phyloP scores from a whole-genome alignment of 1,284 basidiomycete genomes.

The Malassezia globosa region DNA sequence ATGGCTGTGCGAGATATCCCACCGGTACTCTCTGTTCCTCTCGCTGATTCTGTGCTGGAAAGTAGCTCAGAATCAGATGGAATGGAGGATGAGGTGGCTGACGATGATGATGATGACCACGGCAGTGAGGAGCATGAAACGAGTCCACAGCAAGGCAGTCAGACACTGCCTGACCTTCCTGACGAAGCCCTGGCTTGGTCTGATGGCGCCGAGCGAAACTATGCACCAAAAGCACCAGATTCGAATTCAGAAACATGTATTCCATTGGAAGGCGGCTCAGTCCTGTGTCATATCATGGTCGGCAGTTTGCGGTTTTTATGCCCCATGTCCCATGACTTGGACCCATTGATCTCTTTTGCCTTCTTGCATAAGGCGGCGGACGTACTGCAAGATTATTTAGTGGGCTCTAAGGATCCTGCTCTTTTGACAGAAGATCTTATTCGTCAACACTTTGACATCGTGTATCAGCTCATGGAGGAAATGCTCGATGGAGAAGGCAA shows the following conservation, averaged over 20 bases:
- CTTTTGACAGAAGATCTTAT: conserved; percentile 35
- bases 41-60: conserved; percentile 3
- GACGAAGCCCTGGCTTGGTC: conserved; percentile 27
- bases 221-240: not conserved
- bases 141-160: conserved; percentile 15
- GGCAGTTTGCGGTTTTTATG: conserved; percentile 65
- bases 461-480: conserved; percentile 43
- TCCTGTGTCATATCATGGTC: conserved; percentile 67
- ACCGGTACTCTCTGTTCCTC: conserved; percentile 10
- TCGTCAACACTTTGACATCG: conserved; percentile 38
- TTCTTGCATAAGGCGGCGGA: conserved; percentile 75
- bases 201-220: not conserved
- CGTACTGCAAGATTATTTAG: conserved; percentile 37
- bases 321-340: conserved; percentile 71
- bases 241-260: not conserved
- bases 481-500: conserved; percentile 42
- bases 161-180: not conserved
- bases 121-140: conserved; percentile 12
- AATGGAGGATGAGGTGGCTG: conserved; percentile 15
- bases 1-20: conserved; percentile 9
- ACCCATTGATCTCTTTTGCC: conserved; percentile 76
- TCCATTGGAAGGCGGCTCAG: conserved; percentile 45
- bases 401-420: conserved; percentile 21
- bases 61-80: too few species aligned
- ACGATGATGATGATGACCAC: conserved; percentile 13